Evolutionary conservation across 208 protist species (phyloP).

Genomic region (Angomonas ambiguus): DNA sequence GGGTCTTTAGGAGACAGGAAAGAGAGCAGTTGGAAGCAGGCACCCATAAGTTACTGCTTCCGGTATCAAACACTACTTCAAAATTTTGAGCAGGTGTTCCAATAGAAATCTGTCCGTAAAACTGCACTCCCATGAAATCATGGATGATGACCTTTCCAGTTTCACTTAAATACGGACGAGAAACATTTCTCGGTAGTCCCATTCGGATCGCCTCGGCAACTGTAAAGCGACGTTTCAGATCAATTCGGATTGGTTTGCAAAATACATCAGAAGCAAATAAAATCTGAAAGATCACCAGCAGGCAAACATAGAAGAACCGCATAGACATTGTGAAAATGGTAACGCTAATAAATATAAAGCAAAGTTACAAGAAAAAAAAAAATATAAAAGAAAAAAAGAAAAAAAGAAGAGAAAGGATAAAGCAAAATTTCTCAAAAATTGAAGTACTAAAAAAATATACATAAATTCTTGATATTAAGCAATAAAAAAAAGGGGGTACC

Average conservation of each 20-base stretch:
- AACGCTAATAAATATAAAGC: background rate
- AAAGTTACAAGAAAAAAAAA: background rate
- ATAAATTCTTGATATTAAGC: too few species aligned
- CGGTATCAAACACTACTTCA: conserved; percentile 72
- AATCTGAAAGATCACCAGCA: background rate
- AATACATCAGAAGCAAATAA: background rate
- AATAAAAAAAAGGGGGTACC: too few species aligned
- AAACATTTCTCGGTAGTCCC: conserved; percentile 20
- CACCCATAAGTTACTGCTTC: conserved; percentile 67
- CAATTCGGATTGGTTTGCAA: conserved; percentile 20
- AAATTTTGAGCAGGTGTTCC: conserved; percentile 85
- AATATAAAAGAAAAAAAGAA: conserved; percentile 8
- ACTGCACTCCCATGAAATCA: conserved; percentile 85
- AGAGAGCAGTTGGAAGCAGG: conserved; percentile 58
- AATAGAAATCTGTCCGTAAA: conserved; percentile 84
- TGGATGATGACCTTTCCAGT: conserved; percentile 39
- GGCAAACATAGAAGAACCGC: background rate
- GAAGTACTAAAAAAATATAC: background rate
- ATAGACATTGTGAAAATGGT: too few species aligned
- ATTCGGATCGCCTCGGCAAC: conserved; percentile 20
- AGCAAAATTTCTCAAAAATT: background rate
- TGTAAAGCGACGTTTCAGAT: conserved; percentile 31
- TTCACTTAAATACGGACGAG: conserved; percentile 19
- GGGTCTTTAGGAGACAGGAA: conserved; percentile 44
- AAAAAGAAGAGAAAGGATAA: background rate